phyloP scores from a whole-genome alignment of 805 yeast species.

The Saccharomyces eubayanus region DNA sequence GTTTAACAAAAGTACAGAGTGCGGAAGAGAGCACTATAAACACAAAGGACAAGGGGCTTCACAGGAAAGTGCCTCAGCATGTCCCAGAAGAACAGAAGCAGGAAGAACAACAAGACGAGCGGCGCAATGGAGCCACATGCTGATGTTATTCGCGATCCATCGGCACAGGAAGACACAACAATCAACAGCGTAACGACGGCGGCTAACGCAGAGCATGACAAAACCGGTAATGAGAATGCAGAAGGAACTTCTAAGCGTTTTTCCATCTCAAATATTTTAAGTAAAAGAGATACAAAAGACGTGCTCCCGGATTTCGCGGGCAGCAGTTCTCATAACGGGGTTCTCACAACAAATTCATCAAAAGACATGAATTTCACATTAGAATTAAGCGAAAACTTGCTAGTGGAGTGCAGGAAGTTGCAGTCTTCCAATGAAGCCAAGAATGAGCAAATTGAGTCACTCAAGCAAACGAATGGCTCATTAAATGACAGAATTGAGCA shows the following conservation, averaged over 20 bases:
- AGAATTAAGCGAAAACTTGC: constrained; percentile 63
- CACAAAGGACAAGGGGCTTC: background rate
- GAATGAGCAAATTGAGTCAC: constrained; percentile 35
- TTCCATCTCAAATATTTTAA: constrained; percentile 8
- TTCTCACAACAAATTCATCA: constrained; percentile 28
- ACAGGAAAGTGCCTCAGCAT: background rate
- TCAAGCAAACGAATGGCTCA: constrained; percentile 37
- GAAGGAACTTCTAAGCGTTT: constrained; percentile 1
- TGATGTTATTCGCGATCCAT: background rate
- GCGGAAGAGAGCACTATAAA: background rate
- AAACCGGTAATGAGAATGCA: background rate
- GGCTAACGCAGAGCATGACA: background rate
- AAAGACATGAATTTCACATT: constrained; percentile 66
- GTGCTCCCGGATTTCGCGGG: constrained; percentile 3
- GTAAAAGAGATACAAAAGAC: constrained; percentile 7
- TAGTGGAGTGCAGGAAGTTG: constrained; percentile 61
- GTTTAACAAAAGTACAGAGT: background rate
- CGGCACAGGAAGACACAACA: background rate
- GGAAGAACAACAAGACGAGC: background rate
- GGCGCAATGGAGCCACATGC: background rate
- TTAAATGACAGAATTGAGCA: constrained; percentile 15
- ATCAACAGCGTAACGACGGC: background rate
- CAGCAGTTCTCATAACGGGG: constrained; percentile 22
- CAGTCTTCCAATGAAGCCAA: constrained; percentile 52
- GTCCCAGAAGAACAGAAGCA: background rate